Conservation (phyloP, 2,329 filamentous ascomycete species). For the Cadophora luteo-olivacea region DNA sequence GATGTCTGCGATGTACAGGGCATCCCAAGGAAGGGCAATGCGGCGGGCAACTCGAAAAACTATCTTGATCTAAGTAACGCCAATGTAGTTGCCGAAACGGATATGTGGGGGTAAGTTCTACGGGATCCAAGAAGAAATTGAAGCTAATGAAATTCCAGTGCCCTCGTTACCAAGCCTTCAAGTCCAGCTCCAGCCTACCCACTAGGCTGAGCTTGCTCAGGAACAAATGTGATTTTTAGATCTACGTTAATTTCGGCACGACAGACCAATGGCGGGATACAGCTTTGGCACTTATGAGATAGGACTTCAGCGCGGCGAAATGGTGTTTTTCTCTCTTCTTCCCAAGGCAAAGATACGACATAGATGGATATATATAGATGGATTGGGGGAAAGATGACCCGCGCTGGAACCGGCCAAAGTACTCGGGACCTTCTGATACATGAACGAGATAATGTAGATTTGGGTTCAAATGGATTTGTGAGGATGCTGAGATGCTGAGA, state of each 20-base stretch:
- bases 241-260: not conserved
- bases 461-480: not conserved
- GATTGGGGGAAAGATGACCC: not conserved
- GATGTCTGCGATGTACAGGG: slow-evolving; percentile 16
- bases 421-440: not conserved
- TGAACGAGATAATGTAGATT: not conserved
- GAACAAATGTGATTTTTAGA: not conserved
- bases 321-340: slow-evolving; percentile 5
- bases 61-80: slow-evolving; percentile 24
- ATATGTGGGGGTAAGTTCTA: slow-evolving; percentile 19
- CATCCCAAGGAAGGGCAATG: slow-evolving; percentile 26
- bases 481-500: not conserved
- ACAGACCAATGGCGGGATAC: not conserved
- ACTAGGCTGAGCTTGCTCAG: not conserved
- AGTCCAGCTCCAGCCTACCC: slow-evolving; percentile 2
- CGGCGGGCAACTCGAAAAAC: slow-evolving; percentile 26
- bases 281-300: not conserved
- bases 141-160: not conserved
- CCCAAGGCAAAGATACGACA: slow-evolving; percentile 8
- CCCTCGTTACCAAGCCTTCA: not conserved
- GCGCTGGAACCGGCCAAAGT: not conserved
- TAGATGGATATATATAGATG: slow-evolving; percentile 10
- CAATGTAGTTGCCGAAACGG: slow-evolving; percentile 12
- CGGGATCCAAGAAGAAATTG: not conserved
- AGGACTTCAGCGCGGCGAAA: slow-evolving; percentile 1